These are phyloP conservation scores for Clarireedia homoeocarpa DNA, from an alignment of 2,329 filamentous ascomycete genomes.

Conservation along the genomic window DNA sequence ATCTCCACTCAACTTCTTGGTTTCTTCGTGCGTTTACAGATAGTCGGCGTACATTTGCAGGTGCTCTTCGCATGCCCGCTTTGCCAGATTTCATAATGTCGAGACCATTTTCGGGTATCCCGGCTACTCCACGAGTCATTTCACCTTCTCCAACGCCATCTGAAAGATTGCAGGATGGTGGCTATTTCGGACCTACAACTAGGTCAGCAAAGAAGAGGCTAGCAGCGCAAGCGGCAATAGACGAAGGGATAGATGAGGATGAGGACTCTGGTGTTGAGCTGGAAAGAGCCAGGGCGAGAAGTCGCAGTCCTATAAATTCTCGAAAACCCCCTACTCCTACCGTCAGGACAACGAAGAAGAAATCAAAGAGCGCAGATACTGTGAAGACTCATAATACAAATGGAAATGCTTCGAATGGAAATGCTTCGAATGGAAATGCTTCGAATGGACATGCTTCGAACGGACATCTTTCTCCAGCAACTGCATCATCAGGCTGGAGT, in stretches of 20 bases:
- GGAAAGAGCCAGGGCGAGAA: slow-evolving; percentile 27
- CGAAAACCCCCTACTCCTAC: slow-evolving; percentile 48
- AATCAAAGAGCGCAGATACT: slow-evolving; percentile 38
- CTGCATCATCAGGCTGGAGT: slow-evolving; percentile 56
- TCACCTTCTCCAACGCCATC: slow-evolving; percentile 76
- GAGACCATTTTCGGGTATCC: slow-evolving; percentile 41
- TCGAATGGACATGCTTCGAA: slow-evolving; percentile 35
- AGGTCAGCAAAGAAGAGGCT: slow-evolving; percentile 60
- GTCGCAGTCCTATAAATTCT: slow-evolving; percentile 30
- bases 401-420: too few relatives aligned
- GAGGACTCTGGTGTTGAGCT: slow-evolving; percentile 21
- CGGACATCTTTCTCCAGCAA: slow-evolving; percentile 61
- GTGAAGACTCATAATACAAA: slow-evolving; percentile 17
- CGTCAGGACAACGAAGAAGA: slow-evolving; percentile 10
- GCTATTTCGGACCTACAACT: slow-evolving; percentile 67
- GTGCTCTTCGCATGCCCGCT: slow-evolving; percentile 46
- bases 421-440: too few relatives aligned
- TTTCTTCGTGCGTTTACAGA: slow-evolving; percentile 41
- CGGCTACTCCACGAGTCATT: slow-evolving; percentile 77
- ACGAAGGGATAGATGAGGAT: slow-evolving; percentile 47
- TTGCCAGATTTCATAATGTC: slow-evolving; percentile 50
- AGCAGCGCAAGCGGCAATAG: slow-evolving; percentile 48
- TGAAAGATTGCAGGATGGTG: slow-evolving; percentile 45
- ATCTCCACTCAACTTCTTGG: slow-evolving; percentile 41
- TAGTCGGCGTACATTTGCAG: slow-evolving; percentile 42